phyloP scores from a whole-genome alignment of 208 protist genomes.

The Leptomonas pyrrhocoris region DNA sequence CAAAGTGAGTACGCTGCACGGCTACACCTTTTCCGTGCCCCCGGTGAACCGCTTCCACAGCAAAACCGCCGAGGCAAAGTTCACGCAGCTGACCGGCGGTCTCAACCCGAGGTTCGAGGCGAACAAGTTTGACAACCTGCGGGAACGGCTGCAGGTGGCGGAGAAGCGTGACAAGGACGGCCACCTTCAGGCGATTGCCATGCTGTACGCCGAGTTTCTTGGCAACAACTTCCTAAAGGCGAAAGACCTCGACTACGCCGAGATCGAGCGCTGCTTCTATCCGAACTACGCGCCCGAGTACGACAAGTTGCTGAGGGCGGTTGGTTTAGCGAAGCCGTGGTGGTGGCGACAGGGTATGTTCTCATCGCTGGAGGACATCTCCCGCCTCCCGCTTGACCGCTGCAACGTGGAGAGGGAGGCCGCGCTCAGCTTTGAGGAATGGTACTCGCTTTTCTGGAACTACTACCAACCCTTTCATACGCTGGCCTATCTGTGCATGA shows the following conservation, averaged over 20 bases:
- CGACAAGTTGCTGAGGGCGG: slow-evolving; percentile 48
- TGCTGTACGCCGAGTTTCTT: slow-evolving; percentile 83
- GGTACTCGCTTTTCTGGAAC: slow-evolving; percentile 91
- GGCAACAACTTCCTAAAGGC: slow-evolving; percentile 73
- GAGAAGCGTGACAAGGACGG: slow-evolving; percentile 76
- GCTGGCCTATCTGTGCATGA: slow-evolving; percentile 77
- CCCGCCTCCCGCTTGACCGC: slow-evolving; percentile 77
- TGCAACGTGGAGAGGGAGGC: slow-evolving; percentile 70
- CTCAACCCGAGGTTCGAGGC: slow-evolving; percentile 81
- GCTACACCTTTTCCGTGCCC: slow-evolving; percentile 81
- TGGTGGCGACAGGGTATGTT: slow-evolving; percentile 79
- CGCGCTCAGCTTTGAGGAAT: slow-evolving; percentile 79
- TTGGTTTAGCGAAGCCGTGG: slow-evolving; percentile 63
- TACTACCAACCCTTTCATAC: slow-evolving; percentile 85
- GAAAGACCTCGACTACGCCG: slow-evolving; percentile 62
- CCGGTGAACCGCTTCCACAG: slow-evolving; percentile 85
- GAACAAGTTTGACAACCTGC: slow-evolving; percentile 78
- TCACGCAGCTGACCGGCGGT: slow-evolving; percentile 68
- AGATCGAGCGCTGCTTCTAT: slow-evolving; percentile 86
- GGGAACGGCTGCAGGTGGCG: slow-evolving; percentile 70
- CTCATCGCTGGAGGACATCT: slow-evolving; percentile 81
- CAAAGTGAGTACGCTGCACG: slow-evolving; percentile 70
- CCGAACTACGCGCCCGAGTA: slow-evolving; percentile 72
- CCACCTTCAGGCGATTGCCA: slow-evolving; percentile 79
- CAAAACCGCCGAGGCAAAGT: slow-evolving; percentile 74